Percentiles rank a stretch among this genome's conserved stretches.
Evolutionary conservation across 176 grass and related monocot genomes (phyloP).

Genomic region (Aegilops longissima): DNA sequence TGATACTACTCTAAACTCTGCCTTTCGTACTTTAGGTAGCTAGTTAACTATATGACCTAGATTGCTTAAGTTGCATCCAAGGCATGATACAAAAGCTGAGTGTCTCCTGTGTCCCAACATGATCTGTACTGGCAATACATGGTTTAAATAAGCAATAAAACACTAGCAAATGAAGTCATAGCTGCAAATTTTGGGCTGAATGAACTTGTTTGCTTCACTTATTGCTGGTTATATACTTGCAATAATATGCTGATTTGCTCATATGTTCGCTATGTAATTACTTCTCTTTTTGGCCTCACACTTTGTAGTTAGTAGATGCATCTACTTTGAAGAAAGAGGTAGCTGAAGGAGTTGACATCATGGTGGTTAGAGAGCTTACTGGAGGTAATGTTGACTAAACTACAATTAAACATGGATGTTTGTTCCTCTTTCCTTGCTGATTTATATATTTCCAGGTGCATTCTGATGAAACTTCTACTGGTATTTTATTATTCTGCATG

Average conservation of each 20-base stretch:
- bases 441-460: neutral
- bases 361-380: conserved; percentile 98
- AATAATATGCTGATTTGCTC: neutral
- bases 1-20: too few relatives aligned
- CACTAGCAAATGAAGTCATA: neutral
- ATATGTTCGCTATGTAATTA: neutral
- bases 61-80: neutral
- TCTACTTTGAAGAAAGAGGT: conserved; percentile 90
- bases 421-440: neutral
- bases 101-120: neutral
- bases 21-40: too few relatives aligned
- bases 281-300: conserved; percentile 9
- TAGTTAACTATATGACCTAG: too few relatives aligned
- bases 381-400: conserved; percentile 55
- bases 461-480: neutral
- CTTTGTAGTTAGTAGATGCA: conserved; percentile 69
- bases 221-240: neutral
- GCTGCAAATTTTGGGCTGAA: neutral
- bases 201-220: neutral
- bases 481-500: neutral
- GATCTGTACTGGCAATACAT: neutral
- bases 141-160: neutral
- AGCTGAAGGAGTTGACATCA: conserved; percentile 91
- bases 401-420: neutral
- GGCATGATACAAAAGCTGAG: too few relatives aligned